These are phyloP conservation scores for Cyclostephanos tholiformis DNA, from an alignment of 108 stramenopile genomes.

Conservation along the genomic window DNA sequence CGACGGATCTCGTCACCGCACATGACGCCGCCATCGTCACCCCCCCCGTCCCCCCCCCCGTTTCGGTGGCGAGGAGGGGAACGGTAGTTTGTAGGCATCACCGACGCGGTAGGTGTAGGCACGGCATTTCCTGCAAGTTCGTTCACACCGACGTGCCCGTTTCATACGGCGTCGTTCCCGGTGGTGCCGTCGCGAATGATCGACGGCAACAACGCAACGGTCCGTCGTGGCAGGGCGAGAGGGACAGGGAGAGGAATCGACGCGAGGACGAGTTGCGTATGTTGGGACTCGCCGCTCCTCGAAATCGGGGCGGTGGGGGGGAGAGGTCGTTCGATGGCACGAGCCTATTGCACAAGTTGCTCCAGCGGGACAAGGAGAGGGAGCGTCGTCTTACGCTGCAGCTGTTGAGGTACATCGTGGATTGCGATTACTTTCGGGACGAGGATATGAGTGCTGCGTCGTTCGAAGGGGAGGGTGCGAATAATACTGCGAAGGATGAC, in stretches of 20 bases:
- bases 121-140: slow-evolving; percentile 51
- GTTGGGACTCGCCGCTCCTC: slow-evolving; percentile 36
- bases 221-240: slow-evolving; percentile 31
- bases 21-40: background rate
- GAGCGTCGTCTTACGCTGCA: slow-evolving; percentile 75
- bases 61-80: slow-evolving; percentile 13
- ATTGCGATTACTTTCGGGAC: slow-evolving; percentile 65
- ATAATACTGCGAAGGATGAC: background rate
- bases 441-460: background rate
- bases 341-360: slow-evolving; percentile 68
- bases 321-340: slow-evolving; percentile 29
- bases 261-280: slow-evolving; percentile 34
- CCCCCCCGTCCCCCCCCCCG: background rate
- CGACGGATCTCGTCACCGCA: background rate
- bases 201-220: slow-evolving; percentile 14
- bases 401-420: slow-evolving; percentile 75
- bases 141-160: slow-evolving; percentile 24
- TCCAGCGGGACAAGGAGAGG: slow-evolving; percentile 73
- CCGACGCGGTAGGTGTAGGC: slow-evolving; percentile 48
- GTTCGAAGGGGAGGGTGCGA: background rate
- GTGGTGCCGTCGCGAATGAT: slow-evolving; percentile 1
- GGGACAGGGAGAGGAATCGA: slow-evolving; percentile 35
- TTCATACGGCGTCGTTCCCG: background rate
- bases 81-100: slow-evolving; percentile 44
- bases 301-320: slow-evolving; percentile 14